A percentile compares a stretch with the other conserved stretches of the same genome.
Evolutionary conservation across 495 filamentous ascomycete genomes (phyloP).

Genomic region (Rusavskia elegans): DNA sequence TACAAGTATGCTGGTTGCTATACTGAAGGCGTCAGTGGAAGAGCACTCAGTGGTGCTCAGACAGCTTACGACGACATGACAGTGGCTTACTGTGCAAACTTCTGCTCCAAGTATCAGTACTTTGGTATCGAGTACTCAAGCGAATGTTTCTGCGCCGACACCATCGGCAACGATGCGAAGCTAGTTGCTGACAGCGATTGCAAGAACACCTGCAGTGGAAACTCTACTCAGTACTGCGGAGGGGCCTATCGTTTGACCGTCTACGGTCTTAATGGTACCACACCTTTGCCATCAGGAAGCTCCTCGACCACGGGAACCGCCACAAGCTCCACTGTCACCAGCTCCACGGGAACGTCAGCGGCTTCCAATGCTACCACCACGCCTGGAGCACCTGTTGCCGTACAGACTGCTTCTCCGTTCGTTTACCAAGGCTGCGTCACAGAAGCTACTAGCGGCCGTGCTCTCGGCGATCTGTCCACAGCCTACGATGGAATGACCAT

Average conservation of each 20-base stretch:
- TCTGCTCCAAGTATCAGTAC: conserved; percentile 19
- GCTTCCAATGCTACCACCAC: background rate
- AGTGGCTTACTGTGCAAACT: conserved; percentile 15
- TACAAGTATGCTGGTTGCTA: conserved; percentile 23
- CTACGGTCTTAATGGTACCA: conserved; percentile 2
- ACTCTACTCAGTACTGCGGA: conserved; percentile 16
- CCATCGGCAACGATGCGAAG: conserved; percentile 5
- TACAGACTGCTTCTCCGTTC: conserved; percentile 7
- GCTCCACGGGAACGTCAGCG: conserved; percentile 7
- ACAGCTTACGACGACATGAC: conserved; percentile 10
- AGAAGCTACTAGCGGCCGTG: conserved; percentile 17
- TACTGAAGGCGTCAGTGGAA: conserved; percentile 14
- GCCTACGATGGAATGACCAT: conserved; percentile 7
- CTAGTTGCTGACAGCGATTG: conserved; percentile 10
- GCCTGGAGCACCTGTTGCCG: background rate
- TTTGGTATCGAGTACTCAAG: conserved; percentile 22
- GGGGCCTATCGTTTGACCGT: conserved; percentile 8
- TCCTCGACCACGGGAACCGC: background rate
- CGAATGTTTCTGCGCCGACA: conserved; percentile 25
- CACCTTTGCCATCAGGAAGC: background rate
- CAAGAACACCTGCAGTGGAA: conserved; percentile 16
- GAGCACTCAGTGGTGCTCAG: conserved; percentile 13
- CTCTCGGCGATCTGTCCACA: conserved; percentile 10
- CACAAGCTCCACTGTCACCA: conserved; percentile 12
- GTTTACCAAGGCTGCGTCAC: conserved; percentile 22